A percentile compares a stretch with the other conserved stretches of the same genome.
These are phyloP conservation scores for Massariosphaeria phaeospora DNA, from an alignment of 495 filamentous ascomycete genomes.

Conservation along the genomic window DNA sequence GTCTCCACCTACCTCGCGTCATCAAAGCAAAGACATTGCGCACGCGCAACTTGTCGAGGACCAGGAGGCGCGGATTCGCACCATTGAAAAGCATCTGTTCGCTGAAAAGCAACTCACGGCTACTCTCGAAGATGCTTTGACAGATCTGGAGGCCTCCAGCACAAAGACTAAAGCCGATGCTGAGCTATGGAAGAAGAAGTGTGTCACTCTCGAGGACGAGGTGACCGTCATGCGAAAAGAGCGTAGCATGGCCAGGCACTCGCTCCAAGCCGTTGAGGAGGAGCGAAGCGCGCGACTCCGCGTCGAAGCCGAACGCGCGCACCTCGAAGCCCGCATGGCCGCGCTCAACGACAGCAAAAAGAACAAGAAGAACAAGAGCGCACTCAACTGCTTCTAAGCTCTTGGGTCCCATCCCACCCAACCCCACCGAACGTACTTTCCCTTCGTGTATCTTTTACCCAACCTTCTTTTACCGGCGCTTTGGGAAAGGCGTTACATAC, in stretches of 20 bases:
- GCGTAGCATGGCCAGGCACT: slow-evolving; percentile 66
- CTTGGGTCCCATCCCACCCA: neutral
- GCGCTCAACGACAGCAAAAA: slow-evolving; percentile 57
- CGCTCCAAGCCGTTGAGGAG: slow-evolving; percentile 88
- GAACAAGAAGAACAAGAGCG: slow-evolving; percentile 94
- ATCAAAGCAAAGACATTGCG: slow-evolving; percentile 76
- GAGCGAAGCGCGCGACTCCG: slow-evolving; percentile 81
- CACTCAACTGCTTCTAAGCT: slow-evolving; percentile 87
- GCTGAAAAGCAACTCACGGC: slow-evolving; percentile 95
- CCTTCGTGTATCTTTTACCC: slow-evolving; percentile 4
- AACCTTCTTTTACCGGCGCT: slow-evolving; percentile 20
- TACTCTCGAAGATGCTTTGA: slow-evolving; percentile 90
- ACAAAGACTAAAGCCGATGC: slow-evolving; percentile 80
- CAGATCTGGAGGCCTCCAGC: slow-evolving; percentile 81
- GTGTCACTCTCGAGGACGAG: slow-evolving; percentile 71
- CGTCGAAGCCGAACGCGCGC: slow-evolving; percentile 78
- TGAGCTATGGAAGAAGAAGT: slow-evolving; percentile 85
- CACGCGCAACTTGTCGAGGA: slow-evolving; percentile 76
- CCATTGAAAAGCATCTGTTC: slow-evolving; percentile 93
- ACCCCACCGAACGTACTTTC: neutral
- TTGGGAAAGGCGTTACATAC: slow-evolving; percentile 20
- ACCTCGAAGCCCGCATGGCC: slow-evolving; percentile 86
- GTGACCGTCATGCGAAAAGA: slow-evolving; percentile 66
- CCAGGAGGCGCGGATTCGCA: slow-evolving; percentile 87
- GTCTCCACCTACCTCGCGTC: slow-evolving; percentile 52